These are phyloP conservation scores for Viola odorata DNA, from an alignment of 345 rosid species.

Conservation along the genomic window DNA sequence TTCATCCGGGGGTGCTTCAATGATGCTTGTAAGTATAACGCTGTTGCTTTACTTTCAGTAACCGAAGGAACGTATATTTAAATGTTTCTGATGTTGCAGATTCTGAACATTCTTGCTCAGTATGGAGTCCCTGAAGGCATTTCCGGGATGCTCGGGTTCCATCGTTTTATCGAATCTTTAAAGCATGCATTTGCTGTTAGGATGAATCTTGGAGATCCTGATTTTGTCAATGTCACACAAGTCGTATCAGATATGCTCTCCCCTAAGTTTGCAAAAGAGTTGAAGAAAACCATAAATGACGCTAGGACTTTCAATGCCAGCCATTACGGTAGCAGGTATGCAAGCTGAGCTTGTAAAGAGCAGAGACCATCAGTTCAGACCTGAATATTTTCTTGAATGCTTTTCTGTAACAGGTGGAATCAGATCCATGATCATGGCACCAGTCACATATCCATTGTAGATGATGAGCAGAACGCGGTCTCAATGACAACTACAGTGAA, in stretches of 20 bases:
- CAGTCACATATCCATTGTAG: slow-evolving; percentile 54
- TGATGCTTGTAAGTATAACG: slow-evolving; percentile 41
- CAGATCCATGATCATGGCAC: slow-evolving; percentile 57
- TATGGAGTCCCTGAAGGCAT: slow-evolving; percentile 38
- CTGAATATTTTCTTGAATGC: too few species aligned
- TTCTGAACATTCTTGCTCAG: slow-evolving; percentile 50
- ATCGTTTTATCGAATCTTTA: slow-evolving; percentile 50
- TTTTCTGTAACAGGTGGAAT: slow-evolving; percentile 39
- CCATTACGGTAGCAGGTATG: slow-evolving; percentile 53
- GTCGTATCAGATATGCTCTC: slow-evolving; percentile 61
- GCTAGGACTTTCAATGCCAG: slow-evolving; percentile 39
- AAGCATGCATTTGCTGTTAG: slow-evolving; percentile 56
- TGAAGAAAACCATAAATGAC: slow-evolving; percentile 46
- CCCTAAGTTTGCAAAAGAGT: slow-evolving; percentile 32
- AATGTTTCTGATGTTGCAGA: slow-evolving; percentile 18
- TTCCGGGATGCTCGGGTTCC: slow-evolving; percentile 41
- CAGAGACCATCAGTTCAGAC: too few species aligned
- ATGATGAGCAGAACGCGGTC: slow-evolving; percentile 42
- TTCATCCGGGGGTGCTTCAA: slow-evolving; percentile 50
- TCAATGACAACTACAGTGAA: slow-evolving; percentile 60
- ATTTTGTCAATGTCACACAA: slow-evolving; percentile 30
- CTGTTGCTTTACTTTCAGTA: not conserved
- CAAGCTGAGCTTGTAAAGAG: too few species aligned
- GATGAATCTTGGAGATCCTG: slow-evolving; percentile 73
- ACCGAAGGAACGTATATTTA: not conserved